A percentile compares a stretch with the other conserved stretches of the same genome.
These are phyloP conservation scores for Triticum monococcum DNA, from an alignment of 176 grass and related monocot species.

Conservation along the genomic window DNA sequence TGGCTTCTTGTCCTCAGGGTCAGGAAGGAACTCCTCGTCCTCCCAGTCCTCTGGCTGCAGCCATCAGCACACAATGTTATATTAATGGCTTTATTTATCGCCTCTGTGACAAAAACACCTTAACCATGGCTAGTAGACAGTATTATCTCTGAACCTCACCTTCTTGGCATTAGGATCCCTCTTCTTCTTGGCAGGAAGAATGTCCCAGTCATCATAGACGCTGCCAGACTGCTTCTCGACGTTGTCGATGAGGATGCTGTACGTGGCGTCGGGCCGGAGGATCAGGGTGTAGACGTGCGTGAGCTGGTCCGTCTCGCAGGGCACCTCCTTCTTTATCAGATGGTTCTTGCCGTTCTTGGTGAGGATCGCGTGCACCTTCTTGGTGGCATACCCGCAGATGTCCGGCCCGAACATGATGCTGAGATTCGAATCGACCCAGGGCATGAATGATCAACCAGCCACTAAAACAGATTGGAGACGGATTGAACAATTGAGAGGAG, in stretches of 20 bases:
- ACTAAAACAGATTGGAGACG: neutral
- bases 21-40: slow-evolving; percentile 60
- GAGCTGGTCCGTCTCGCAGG: slow-evolving; percentile 62
- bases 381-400: slow-evolving; percentile 61
- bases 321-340: slow-evolving; percentile 68
- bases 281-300: slow-evolving; percentile 71
- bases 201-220: slow-evolving; percentile 66
- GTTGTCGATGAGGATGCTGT: slow-evolving; percentile 72
- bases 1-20: slow-evolving; percentile 69
- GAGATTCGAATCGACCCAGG: neutral
- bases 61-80: neutral
- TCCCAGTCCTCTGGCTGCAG: slow-evolving; percentile 77
- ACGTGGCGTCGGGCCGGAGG: slow-evolving; percentile 49
- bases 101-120: neutral
- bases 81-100: neutral
- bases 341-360: slow-evolving; percentile 56
- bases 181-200: slow-evolving; percentile 60
- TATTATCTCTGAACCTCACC: slow-evolving; percentile 15
- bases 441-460: neutral
- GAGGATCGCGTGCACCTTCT: slow-evolving; percentile 65
- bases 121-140: neutral
- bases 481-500: neutral
- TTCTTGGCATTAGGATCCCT: slow-evolving; percentile 83
- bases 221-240: slow-evolving; percentile 56
- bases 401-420: slow-evolving; percentile 80